phyloP scores from a whole-genome alignment of 2,329 filamentous ascomycete genomes.

The Cyphellophora attinorum region DNA sequence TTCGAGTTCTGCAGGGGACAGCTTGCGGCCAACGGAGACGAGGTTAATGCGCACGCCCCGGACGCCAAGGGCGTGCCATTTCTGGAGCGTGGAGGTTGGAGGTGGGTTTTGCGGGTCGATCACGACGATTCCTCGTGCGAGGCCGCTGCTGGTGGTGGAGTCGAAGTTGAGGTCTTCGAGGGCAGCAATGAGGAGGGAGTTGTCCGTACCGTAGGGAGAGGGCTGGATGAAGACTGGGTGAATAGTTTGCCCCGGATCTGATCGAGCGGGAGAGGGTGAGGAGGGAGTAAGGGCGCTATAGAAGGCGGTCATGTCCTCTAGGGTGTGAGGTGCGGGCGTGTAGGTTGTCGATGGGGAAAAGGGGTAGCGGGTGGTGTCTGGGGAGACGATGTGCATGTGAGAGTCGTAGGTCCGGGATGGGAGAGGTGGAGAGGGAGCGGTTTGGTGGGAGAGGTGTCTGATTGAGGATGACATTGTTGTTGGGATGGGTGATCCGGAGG shows the following conservation, averaged over 20 bases:
- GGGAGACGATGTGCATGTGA: constrained; percentile 56
- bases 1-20: constrained; percentile 32
- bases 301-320: constrained; percentile 43
- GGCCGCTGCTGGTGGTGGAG: constrained; percentile 31
- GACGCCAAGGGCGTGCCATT: constrained; percentile 50
- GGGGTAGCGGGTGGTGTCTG: constrained; percentile 33
- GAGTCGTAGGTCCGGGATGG: constrained; percentile 46
- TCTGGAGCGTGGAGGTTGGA: constrained; percentile 27
- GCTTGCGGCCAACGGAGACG: constrained; percentile 39
- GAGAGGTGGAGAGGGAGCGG: constrained; percentile 20
- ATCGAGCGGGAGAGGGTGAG: too few relatives aligned
- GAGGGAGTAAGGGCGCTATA: background rate
- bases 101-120: constrained; percentile 39
- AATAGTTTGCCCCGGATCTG: too few relatives aligned
- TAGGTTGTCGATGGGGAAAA: constrained; percentile 42
- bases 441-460: too few relatives aligned
- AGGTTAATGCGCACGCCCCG: constrained; percentile 52
- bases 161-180: constrained; percentile 34
- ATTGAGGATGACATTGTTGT: too few relatives aligned
- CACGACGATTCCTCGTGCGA: constrained; percentile 46
- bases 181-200: constrained; percentile 48
- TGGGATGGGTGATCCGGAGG: too few relatives aligned
- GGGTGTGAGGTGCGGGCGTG: constrained; percentile 38
- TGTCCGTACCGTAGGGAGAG: constrained; percentile 53
- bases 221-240: constrained; percentile 53